These are phyloP conservation scores for Aspergillus glaucus DNA, from an alignment of 2,329 filamentous ascomycete genomes.

Conservation along the genomic window DNA sequence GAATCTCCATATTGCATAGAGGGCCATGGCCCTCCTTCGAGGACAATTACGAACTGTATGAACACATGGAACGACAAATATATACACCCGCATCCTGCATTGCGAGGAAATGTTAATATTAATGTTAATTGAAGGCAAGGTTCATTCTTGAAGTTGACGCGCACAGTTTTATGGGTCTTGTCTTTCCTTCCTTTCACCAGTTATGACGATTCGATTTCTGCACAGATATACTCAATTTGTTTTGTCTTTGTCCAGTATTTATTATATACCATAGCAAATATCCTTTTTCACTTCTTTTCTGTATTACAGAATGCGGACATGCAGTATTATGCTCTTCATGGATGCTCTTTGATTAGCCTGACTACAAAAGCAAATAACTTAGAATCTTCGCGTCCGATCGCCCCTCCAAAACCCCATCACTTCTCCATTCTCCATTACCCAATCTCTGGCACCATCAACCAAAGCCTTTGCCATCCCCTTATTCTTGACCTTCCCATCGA, in stretches of 20 bases:
- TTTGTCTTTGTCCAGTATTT: slow-evolving; percentile 8
- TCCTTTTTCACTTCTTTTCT: slow-evolving; percentile 3
- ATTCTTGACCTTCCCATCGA: slow-evolving; percentile 41
- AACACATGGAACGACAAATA: slow-evolving; percentile 21
- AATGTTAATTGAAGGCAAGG: slow-evolving; percentile 27
- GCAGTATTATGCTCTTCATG: neutral
- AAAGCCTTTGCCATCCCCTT: slow-evolving; percentile 59
- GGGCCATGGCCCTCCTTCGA: neutral
- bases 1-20: too few relatives aligned
- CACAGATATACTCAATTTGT: neutral
- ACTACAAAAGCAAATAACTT: slow-evolving; percentile 3
- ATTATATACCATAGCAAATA: slow-evolving; percentile 4
- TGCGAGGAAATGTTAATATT: slow-evolving; percentile 24
- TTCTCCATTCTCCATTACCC: slow-evolving; percentile 57
- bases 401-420: slow-evolving; percentile 58
- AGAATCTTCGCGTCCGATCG: slow-evolving; percentile 47
- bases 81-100: slow-evolving; percentile 13
- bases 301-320: neutral
- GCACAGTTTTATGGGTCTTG: slow-evolving; percentile 2
- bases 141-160: slow-evolving; percentile 2
- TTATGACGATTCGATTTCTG: slow-evolving; percentile 4
- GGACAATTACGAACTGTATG: slow-evolving; percentile 23
- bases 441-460: slow-evolving; percentile 54
- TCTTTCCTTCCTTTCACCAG: slow-evolving; percentile 4
- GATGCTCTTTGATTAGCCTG: neutral